A percentile compares a stretch with the other conserved stretches of the same genome.
Evolutionary conservation across 2,329 filamentous ascomycete genomes (phyloP).

Genomic region (Biscogniauxia mediterranea): DNA sequence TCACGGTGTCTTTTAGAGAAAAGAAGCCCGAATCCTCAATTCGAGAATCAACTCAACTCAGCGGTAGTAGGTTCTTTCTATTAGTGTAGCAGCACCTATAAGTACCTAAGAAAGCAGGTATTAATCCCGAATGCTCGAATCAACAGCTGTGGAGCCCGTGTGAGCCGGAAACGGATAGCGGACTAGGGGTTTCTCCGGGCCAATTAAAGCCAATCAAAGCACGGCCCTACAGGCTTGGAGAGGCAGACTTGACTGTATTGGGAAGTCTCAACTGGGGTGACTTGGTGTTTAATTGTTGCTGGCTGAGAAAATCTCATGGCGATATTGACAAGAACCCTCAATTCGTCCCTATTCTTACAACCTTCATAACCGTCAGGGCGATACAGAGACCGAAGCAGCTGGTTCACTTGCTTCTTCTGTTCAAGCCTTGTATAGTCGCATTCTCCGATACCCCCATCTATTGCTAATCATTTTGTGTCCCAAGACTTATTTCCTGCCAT

Average conservation of each 20-base stretch:
- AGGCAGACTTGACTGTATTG: conserved; percentile 27
- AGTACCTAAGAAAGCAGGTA: too few species aligned
- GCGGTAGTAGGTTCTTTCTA: too few species aligned
- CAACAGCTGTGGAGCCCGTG: conserved; percentile 8
- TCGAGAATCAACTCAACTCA: neutral
- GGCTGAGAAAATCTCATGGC: conserved; percentile 32
- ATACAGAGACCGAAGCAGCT: conserved; percentile 7
- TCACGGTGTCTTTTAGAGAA: too few species aligned
- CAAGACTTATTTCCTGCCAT: conserved; percentile 3
- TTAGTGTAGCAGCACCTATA: too few species aligned
- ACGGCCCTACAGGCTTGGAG: conserved; percentile 15
- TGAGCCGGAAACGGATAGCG: conserved; percentile 27
- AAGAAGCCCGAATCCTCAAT: too few species aligned
- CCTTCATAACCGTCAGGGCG: conserved; percentile 8
- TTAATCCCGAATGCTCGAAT: neutral
- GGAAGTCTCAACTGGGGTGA: conserved; percentile 26
- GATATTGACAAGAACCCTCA: conserved; percentile 22
- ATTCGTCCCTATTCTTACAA: conserved; percentile 21
- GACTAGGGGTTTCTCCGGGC: conserved; percentile 30
- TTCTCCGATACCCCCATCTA: conserved; percentile 5
- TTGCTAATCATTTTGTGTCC: conserved; percentile 10
- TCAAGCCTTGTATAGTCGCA: conserved; percentile 10
- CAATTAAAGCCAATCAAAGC: conserved; percentile 20
- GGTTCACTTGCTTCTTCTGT: conserved; percentile 9
- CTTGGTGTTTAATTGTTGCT: conserved; percentile 27